Evolutionary conservation across 805 yeast genomes (phyloP), one percentile per base, ranked within the genome.

Genomic region (Monosporozyma aerobia): DNA sequence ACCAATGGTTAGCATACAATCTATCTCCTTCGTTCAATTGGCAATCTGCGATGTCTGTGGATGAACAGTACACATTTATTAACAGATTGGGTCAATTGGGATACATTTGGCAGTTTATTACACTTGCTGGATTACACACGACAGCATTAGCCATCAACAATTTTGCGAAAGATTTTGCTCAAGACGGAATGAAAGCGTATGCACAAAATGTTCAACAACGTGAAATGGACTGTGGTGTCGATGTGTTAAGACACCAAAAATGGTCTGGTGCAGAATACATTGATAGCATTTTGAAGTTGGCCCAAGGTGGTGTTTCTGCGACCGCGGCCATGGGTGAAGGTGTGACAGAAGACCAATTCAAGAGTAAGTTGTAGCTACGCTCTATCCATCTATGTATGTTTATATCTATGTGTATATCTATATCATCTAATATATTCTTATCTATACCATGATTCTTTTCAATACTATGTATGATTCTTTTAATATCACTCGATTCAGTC

Each of bases 311-410:
- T 74, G 86, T 90, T 54, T 78, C 90, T 50, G 85, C 95, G 19
- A 92, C 98, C 48, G 96, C 97, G 59, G 97, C 98, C 48, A 92
- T 92, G 97, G 97, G 97, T 67, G 85, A 85, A 56, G 98, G 98
- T 76, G 97, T 92, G 60, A 92, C 98, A 52, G 98, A 92, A 75
- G 95, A 87, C 61, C 98, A 92, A 74, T 92, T 92, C 76, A 87
- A 85, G 59, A 54, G 59, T 41, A 56, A 56, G 27, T 46, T 56
- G 35, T 56, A 47, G 49, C 14, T 11, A 35, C 8, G 14, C 16
- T 35, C 14, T 35, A n/a, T 7, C 16, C 14, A 9, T 35, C n/a
- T 35, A 22, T 40, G n/a, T 27, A 16, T 44, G n/a, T n/a, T n/a
- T n/a, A n/a, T n/a, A n/a, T n/a, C n/a, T n/a, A n/a, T n/a, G n/a